A percentile compares a stretch with the other conserved stretches of the same genome.
Conservation (phyloP, 768 basidiomycete species). For the Tricholoma hemisulphureum region DNA sequence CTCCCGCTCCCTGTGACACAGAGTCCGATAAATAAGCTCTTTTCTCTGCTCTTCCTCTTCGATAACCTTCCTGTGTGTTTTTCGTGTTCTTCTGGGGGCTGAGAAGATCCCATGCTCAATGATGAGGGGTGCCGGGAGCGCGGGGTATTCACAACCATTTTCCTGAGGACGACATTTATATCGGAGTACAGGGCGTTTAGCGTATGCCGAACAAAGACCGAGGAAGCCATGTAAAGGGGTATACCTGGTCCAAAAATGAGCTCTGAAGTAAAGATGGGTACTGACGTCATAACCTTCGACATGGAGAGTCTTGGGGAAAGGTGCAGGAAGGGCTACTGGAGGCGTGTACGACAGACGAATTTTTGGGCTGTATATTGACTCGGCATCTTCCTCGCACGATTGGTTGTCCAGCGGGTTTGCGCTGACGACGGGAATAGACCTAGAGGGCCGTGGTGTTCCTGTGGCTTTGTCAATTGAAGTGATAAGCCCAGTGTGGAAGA, state of each 20-base stretch:
- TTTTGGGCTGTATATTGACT: constrained; percentile 60
- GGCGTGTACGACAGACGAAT: constrained; percentile 68
- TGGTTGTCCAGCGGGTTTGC: constrained; percentile 28
- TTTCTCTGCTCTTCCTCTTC: constrained; percentile 45
- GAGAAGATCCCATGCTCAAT: constrained; percentile 1
- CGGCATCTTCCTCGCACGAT: constrained; percentile 35
- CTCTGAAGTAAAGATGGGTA: not conserved
- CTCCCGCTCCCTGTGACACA: constrained; percentile 57
- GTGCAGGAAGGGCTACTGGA: constrained; percentile 60
- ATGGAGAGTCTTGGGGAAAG: constrained; percentile 66
- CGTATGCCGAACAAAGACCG: constrained; percentile 68
- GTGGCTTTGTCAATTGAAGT: constrained; percentile 50
- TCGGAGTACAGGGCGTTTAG: constrained; percentile 75
- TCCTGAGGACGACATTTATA: constrained; percentile 53
- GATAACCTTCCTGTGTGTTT: not conserved
- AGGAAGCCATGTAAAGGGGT: constrained; percentile 68
- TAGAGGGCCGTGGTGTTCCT: constrained; percentile 31
- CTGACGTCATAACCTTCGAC: constrained; percentile 58
- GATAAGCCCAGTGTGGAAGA: constrained; percentile 68
- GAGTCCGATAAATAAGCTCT: constrained; percentile 54
- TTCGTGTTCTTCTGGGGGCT: not conserved
- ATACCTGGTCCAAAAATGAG: constrained; percentile 45
- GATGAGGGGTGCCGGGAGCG: constrained; percentile 10
- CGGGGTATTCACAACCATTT: constrained; percentile 41
- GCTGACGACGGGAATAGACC: constrained; percentile 26